phyloP scores from a whole-genome alignment of 2,329 filamentous ascomycete genomes.

The Ustulina deusta region DNA sequence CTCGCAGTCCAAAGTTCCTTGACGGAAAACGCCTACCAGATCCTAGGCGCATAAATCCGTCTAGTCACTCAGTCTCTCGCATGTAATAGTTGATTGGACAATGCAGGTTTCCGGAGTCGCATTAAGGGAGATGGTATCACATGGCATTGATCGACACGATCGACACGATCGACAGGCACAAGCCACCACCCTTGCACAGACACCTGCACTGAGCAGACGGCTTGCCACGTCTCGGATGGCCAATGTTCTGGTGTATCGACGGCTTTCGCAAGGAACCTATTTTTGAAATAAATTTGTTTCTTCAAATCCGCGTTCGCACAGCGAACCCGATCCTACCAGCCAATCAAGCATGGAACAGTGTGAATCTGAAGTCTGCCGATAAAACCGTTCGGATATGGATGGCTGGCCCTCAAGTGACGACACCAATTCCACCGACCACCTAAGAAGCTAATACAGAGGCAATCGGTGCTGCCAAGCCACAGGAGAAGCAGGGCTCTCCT shows the following conservation, averaged over 20 bases:
- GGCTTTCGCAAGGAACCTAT: not conserved
- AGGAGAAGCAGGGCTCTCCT: not conserved
- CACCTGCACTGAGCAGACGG: not conserved
- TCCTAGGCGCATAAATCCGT: conserved; percentile 27
- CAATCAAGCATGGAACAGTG: not conserved
- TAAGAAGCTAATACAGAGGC: not conserved
- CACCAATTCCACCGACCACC: not conserved
- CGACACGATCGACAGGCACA: conserved; percentile 28
- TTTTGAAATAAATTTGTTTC: not conserved
- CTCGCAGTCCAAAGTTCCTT: conserved; percentile 64
- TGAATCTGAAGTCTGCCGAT: not conserved
- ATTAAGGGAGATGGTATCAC: conserved; percentile 3
- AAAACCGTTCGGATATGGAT: not conserved
- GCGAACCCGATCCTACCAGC: too few species aligned
- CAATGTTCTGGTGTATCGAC: not conserved
- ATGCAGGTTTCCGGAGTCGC: conserved; percentile 10
- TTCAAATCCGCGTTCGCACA: not conserved
- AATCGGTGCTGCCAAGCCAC: not conserved
- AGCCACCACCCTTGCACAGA: conserved; percentile 11
- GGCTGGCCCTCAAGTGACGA: not conserved
- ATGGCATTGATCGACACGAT: conserved; percentile 25
- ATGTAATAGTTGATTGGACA: conserved; percentile 23
- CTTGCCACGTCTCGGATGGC: not conserved
- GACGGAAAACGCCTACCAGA: conserved; percentile 63
- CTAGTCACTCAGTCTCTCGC: conserved; percentile 33